Evolutionary conservation across 2,329 filamentous ascomycete species (phyloP), one percentile per base, ranked within the genome.

Genomic region (Fusarium lateritium): DNA sequence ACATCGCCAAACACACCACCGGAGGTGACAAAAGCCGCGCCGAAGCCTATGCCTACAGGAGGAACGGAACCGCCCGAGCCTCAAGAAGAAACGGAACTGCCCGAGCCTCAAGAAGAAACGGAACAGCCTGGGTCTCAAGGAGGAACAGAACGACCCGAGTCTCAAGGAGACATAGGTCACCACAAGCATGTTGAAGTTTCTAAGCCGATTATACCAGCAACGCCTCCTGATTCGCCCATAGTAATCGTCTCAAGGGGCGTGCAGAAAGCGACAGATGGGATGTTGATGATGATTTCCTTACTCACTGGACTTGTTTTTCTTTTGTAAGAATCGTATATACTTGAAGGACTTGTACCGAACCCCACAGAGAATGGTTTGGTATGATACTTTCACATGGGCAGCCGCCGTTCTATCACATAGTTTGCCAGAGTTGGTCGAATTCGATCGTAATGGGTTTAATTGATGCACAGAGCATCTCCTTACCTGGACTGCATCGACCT

Each of bases 251-350:
- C 46, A 19, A 14, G 24, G 4, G 31, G 36, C n/a, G n/a, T 22
- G 3, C 13, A 8, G 3, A 47, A 33, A 13, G 24, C 6, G 4
- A 34, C 19, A 17, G 19, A 43, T 5, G n/a, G 21, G 14, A 40
- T 28, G 17, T n/a, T 46, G 7, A 24, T 28, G 21, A 15, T 10
- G 13, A 7, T 51, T 44, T 26, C 22, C 42, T n/a, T 45, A 5
- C 33, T 31, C 13, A 10, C 33, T 31, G 58, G 45, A 45, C 21
- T 52, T 26, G 31, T 21, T 22, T 40, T 59, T 22, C 26, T 46
- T 14, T 15, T 46, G 19, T 62, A 62, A 26, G 26, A 44, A 9
- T 45, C 22, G 8, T 31, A n/a, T 26, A 22, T 38, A 43, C 36
- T 4, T 24, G 7, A 34, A 28, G 5, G 5, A 21, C n/a, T 14